Conservation (phyloP, 768 basidiomycete genomes). For the Phallus indusiatus region DNA sequence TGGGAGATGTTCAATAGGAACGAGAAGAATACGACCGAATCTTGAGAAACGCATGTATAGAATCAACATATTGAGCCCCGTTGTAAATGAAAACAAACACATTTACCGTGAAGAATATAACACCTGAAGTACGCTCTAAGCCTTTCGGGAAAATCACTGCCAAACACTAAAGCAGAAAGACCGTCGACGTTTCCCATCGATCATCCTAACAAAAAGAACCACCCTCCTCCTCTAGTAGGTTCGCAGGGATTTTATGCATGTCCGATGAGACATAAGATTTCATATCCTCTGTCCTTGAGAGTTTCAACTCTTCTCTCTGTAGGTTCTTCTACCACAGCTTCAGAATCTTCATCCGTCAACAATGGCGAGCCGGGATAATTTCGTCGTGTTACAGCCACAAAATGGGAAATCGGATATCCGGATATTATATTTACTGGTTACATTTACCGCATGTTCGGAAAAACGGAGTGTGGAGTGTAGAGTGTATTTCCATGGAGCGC, state of each 20-base stretch:
- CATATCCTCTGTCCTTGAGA: constrained; percentile 22
- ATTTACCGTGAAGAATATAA: constrained; percentile 23
- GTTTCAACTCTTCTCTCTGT: constrained; percentile 6
- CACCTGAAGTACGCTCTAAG: constrained; percentile 18
- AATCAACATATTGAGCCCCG: no score
- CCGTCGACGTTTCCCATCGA: constrained; percentile 23
- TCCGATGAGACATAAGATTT: constrained; percentile 26
- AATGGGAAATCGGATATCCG: no score
- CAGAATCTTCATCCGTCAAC: constrained; percentile 22
- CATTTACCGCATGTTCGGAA: constrained; percentile 23
- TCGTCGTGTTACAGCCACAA: constrained; percentile 29
- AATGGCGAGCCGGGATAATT: constrained; percentile 29
- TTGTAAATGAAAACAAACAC: no score
- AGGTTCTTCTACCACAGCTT: background rate
- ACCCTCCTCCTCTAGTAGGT: constrained; percentile 19
- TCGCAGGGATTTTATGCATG: constrained; percentile 19
- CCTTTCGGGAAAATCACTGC: constrained; percentile 16
- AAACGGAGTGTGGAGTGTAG: background rate
- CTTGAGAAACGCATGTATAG: no score
- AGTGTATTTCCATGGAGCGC: background rate
- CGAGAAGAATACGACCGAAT: no score
- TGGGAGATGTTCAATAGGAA: no score
- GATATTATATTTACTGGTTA: constrained; percentile 18
- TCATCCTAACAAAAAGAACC: constrained; percentile 27
- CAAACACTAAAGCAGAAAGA: constrained; percentile 17